A percentile compares a stretch with the other conserved stretches of the same genome.
Evolutionary conservation across 2,329 filamentous ascomycete species (phyloP).

Genomic region (Elsinoe perseae): DNA sequence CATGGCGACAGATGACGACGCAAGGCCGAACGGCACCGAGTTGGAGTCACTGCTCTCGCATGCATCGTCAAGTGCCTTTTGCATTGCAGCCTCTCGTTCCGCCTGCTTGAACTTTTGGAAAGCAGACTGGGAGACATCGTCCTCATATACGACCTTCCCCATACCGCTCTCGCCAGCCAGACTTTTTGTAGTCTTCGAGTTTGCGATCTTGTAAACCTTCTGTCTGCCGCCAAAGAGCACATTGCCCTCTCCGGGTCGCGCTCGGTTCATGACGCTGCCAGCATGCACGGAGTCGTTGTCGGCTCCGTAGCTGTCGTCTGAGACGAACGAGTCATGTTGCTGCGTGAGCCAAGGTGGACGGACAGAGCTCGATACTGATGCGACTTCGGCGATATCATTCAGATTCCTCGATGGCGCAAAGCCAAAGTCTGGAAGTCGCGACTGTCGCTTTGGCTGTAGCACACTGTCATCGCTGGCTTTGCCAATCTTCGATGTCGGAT

Average conservation of each 20-base stretch:
- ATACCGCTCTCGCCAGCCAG: slow-evolving; percentile 43
- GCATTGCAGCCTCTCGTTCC: slow-evolving; percentile 45
- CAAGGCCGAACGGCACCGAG: slow-evolving; percentile 18
- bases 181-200: slow-evolving; percentile 38
- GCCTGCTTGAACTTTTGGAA: slow-evolving; percentile 68
- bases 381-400: slow-evolving; percentile 82
- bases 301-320: slow-evolving; percentile 50
- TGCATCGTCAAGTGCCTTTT: slow-evolving; percentile 22
- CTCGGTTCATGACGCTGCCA: slow-evolving; percentile 73
- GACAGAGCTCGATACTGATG: slow-evolving; percentile 61
- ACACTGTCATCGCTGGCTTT: slow-evolving; percentile 96
- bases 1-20: slow-evolving; percentile 10
- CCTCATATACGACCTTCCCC: slow-evolving; percentile 70
- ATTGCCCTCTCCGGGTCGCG: slow-evolving; percentile 81
- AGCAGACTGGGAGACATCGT: slow-evolving; percentile 73
- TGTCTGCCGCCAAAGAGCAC: slow-evolving; percentile 90
- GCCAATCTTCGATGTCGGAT: slow-evolving; percentile 78
- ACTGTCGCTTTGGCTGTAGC: slow-evolving; percentile 71
- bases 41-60: slow-evolving; percentile 28
- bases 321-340: slow-evolving; percentile 56
- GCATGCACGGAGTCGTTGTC: slow-evolving; percentile 57
- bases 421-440: slow-evolving; percentile 66
- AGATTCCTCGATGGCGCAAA: slow-evolving; percentile 48
- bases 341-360: slow-evolving; percentile 51
- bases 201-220: slow-evolving; percentile 83